These are phyloP conservation scores for Reutealis trisperma DNA, from an alignment of 345 rosid genomes.

Conservation along the genomic window DNA sequence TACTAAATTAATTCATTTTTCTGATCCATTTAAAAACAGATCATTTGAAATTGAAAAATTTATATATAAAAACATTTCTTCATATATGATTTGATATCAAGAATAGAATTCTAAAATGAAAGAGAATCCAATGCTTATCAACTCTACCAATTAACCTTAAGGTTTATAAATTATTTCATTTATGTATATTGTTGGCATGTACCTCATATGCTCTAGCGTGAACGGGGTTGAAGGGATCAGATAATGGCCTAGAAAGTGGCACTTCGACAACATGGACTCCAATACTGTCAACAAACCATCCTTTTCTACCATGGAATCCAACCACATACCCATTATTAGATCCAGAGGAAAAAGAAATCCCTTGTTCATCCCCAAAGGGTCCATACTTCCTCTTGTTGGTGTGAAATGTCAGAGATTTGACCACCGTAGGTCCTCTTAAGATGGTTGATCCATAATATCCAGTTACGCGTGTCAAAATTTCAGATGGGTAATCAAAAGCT, in stretches of 20 bases:
- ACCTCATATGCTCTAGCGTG: background rate
- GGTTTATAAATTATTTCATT: too few species aligned
- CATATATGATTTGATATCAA: too few species aligned
- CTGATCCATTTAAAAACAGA: too few species aligned
- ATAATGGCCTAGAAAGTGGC: background rate
- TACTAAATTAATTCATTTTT: too few species aligned
- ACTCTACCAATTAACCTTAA: too few species aligned
- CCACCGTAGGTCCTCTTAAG: conserved; percentile 17
- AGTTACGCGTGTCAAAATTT: conserved; percentile 25
- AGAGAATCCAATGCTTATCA: too few species aligned
- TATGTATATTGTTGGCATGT: too few species aligned
- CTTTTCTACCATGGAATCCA: conserved; percentile 34
- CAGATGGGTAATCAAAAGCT: conserved; percentile 29
- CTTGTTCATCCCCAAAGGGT: conserved; percentile 38
- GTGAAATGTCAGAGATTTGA: conserved; percentile 26
- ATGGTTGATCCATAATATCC: conserved; percentile 35
- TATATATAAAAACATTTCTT: too few species aligned
- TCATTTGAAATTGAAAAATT: too few species aligned
- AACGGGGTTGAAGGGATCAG: background rate
- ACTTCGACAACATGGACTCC: conserved; percentile 29
- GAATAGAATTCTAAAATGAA: too few species aligned
- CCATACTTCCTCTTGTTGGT: conserved; percentile 33
- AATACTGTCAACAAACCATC: conserved; percentile 27
- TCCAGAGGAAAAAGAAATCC: conserved; percentile 24
- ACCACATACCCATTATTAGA: conserved; percentile 19